Evolutionary conservation across 495 filamentous ascomycete genomes (phyloP), one percentile per base, ranked within the genome.

Genomic region (Rhizodiscina lignyota): DNA sequence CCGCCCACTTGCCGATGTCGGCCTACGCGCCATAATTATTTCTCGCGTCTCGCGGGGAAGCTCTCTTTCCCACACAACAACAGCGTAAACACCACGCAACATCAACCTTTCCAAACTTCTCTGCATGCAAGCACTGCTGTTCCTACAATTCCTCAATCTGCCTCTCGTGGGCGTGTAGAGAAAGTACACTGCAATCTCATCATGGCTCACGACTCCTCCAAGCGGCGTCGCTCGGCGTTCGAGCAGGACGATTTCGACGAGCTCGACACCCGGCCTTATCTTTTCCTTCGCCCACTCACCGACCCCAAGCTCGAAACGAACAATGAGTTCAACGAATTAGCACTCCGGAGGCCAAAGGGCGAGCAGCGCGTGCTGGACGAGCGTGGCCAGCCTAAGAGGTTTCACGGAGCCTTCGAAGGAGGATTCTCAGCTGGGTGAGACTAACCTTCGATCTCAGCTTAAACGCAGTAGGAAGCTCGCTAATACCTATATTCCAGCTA

Each of bases 371-470:
- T 93, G 48, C 81, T 74, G 29, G 89, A 97, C 59, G 91, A 96
- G 56, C 73, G 75, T 37, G 89, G 89, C 18, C 68, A 83, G 45
- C n/a, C n/a, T n/a, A 91, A 92, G 56, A 72, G 89, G 30, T 62
- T 97, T 3, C 89, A 97, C 54, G 89, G 89, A 41, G 89, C 89
- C 44, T 97, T 97, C 48, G 96, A 86, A 12, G 89, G 89, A 43
- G 89, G 89, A 18, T 97, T 79, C 54, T 93, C 84, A 60, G 91
- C 89, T 58, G 89, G 89, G 79, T 85, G 72, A 60, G 69, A n/a
- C n/a, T n/a, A n/a, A n/a, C n/a, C n/a, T n/a, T n/a, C n/a, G n/a
- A n/a, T n/a, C n/a, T n/a, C n/a, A n/a, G 32, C 42, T 24, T 39
- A 38, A 42, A 47, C 44, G 42, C 50, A 40, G 23, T 39, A 43